Evolutionary conservation across 2,329 filamentous ascomycete genomes (phyloP), one percentile per base, ranked within the genome.

Genomic region (Fusarium goolgardi): DNA sequence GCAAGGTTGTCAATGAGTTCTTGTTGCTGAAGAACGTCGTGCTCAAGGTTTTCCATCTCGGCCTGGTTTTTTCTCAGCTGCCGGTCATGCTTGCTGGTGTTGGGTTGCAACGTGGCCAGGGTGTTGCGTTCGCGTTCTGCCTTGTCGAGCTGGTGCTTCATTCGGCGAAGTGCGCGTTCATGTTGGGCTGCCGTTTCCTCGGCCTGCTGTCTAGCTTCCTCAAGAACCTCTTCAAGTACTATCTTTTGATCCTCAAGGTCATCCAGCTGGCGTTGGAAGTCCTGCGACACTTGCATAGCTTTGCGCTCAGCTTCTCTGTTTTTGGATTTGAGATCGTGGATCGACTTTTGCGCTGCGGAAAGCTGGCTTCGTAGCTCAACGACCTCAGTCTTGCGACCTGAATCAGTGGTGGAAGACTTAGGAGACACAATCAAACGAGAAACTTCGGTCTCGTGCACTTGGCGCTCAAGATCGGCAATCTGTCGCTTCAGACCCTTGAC

Each of bases 1-100:
- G 82, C 79, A 29, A 89, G 81, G 32, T 82, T 78, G 40, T 86
- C 85, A 49, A 94, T 86, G 16, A 88, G 85, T 56, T 87, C 83
- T 56, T 93, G 89, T 64, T 91, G 89, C 73, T 91, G 88, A 8
- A 85, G 83, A 29, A 96, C 84, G 73, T 92, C 89, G 59, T 92
- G 84, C 70, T 92, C 89, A n/a, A 96, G 83, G 34, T 89, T 86
- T 76, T 92, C 88, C 41, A 85, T 81, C 72, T 90, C 86, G 15
- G 88, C 81, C 76, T 91, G 88, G 21, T 86, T 86, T 71, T 87
- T 85, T 63, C 87, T 88, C 27, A 92, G 79, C 60, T 90, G 86
- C 40, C 84, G 82, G 43, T 86, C 84, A 73, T 89, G 86, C 56
- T 85, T 85, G 47, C 80, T 79, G 13, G 81, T 80, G 34, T 84